A percentile compares a stretch with the other conserved stretches of the same genome.
Conservation (phyloP, 805 yeast genomes). For the Candida ortonii region DNA sequence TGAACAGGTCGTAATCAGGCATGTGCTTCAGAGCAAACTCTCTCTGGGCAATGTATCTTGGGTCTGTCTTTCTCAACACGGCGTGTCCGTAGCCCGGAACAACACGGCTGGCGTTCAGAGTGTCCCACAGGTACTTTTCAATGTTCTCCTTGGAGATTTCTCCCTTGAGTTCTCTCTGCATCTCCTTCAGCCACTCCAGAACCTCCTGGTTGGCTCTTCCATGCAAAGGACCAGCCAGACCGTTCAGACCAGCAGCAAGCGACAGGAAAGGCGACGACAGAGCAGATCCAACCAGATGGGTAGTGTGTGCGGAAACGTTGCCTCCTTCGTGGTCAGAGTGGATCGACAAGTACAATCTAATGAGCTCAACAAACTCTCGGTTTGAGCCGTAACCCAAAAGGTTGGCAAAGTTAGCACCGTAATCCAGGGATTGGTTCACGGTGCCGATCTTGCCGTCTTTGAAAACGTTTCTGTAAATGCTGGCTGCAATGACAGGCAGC, state of each 20-base stretch:
- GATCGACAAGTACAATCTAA: conserved; percentile 77
- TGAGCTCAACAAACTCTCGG: conserved; percentile 70
- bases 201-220: conserved; percentile 90
- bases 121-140: conserved; percentile 75
- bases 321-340: conserved; percentile 93
- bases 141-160: conserved; percentile 65
- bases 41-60: conserved; percentile 83
- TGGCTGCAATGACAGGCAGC: conserved; percentile 76
- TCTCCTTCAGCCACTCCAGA: conserved; percentile 71
- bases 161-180: conserved; percentile 66
- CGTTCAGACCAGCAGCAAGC: conserved; percentile 78
- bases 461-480: conserved; percentile 81
- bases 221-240: conserved; percentile 85
- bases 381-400: conserved; percentile 58
- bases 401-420: conserved; percentile 60
- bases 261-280: conserved; percentile 75
- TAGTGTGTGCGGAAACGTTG: conserved; percentile 83
- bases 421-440: conserved; percentile 55
- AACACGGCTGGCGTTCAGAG: conserved; percentile 78
- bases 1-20: conserved; percentile 78
- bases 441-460: conserved; percentile 68
- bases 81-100: conserved; percentile 91
- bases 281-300: conserved; percentile 83
- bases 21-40: conserved; percentile 72
- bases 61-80: conserved; percentile 83